phyloP scores from a whole-genome alignment of 169 alveolate species.

The Eimeria maxima region DNA sequence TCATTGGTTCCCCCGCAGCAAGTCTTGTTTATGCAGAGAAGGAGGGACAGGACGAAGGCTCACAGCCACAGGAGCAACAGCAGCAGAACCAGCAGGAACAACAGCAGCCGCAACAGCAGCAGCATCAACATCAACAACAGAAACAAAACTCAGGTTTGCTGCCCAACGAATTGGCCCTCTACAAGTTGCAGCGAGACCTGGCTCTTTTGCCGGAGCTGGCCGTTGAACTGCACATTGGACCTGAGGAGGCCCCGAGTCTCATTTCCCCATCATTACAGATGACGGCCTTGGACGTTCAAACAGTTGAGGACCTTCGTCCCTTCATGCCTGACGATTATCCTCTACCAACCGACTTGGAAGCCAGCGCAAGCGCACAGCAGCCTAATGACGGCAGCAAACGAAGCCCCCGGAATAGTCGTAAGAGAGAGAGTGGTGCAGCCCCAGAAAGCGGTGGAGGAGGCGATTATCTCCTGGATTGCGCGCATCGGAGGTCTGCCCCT shows the following conservation, averaged over 20 bases:
- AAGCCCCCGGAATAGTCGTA: constrained; percentile 7
- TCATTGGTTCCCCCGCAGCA: constrained; percentile 4
- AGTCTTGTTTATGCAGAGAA: background rate
- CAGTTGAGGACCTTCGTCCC: constrained; percentile 47
- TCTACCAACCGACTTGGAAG: constrained; percentile 1
- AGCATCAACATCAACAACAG: constrained; percentile 16
- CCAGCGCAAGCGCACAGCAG: constrained; percentile 3
- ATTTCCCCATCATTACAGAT: background rate
- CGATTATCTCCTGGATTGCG: background rate
- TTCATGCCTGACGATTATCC: constrained; percentile 47
- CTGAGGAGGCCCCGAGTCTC: constrained; percentile 31
- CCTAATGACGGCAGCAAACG: background rate
- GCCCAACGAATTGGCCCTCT: background rate
- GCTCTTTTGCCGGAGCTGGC: constrained; percentile 50
- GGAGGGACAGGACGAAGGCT: background rate
- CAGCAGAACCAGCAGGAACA: background rate
- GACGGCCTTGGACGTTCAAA: constrained; percentile 29
- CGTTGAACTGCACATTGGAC: constrained; percentile 52
- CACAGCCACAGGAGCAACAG: background rate
- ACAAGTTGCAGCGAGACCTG: constrained; percentile 33
- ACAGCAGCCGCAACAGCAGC: constrained; percentile 34
- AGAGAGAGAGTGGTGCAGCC: background rate
- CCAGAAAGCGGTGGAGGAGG: background rate
- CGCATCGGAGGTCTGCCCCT: constrained; percentile 10
- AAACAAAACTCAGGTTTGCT: background rate